These are phyloP conservation scores for Camillea tinctor DNA, from an alignment of 2,329 filamentous ascomycete genomes.

Conservation along the genomic window DNA sequence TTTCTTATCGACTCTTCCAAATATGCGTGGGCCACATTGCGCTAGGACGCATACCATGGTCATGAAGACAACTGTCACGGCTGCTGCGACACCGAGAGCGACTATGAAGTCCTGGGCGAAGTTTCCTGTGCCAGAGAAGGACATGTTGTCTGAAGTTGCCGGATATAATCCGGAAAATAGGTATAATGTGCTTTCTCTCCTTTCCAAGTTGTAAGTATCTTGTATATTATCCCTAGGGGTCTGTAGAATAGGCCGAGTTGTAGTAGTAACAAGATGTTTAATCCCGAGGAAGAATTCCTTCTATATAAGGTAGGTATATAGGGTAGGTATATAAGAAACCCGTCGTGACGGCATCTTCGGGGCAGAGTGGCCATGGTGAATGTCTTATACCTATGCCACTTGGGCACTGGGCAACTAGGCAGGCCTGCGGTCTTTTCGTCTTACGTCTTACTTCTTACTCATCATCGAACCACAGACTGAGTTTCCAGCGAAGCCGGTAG, in stretches of 20 bases:
- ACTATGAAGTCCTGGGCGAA: constrained; percentile 18
- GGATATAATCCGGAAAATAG: no score
- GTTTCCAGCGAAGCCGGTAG: not conserved
- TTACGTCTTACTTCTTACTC: not conserved
- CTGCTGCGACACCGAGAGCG: constrained; percentile 20
- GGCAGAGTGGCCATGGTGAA: not conserved
- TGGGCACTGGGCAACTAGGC: not conserved
- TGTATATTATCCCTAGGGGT: not conserved
- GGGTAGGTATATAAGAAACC: not conserved
- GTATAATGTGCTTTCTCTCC: not conserved
- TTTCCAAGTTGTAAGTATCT: not conserved
- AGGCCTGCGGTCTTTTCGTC: not conserved
- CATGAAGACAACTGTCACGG: constrained; percentile 15
- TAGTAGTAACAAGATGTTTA: not conserved
- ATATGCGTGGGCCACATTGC: constrained; percentile 26
- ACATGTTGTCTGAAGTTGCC: constrained; percentile 7
- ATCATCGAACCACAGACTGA: not conserved
- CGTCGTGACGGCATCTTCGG: not conserved
- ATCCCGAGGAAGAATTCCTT: not conserved
- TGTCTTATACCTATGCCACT: constrained; percentile 11
- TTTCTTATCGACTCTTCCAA: constrained; percentile 12
- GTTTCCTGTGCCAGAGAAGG: constrained; percentile 7
- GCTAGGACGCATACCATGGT: constrained; percentile 24
- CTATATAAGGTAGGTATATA: no score
- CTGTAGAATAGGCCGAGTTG: not conserved